phyloP scores from a whole-genome alignment of 2,329 filamentous ascomycete genomes.

The Calonectria pteridis region DNA sequence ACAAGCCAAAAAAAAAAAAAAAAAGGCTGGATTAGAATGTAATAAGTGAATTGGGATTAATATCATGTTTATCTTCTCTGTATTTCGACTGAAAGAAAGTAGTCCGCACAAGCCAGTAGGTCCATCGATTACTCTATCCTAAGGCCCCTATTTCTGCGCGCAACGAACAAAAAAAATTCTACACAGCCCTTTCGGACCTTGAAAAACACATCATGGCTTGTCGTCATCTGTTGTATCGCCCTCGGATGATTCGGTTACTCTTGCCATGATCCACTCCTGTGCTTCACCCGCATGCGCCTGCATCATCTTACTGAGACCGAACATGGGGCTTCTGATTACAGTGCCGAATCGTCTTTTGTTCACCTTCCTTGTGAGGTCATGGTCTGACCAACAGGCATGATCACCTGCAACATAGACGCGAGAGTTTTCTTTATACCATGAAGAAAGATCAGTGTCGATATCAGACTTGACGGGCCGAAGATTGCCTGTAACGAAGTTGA shows the following conservation, averaged over 20 bases:
- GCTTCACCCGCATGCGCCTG: conserved; percentile 64
- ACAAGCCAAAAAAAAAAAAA: neutral
- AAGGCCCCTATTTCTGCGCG: neutral
- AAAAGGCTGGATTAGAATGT: neutral
- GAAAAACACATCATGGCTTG: conserved; percentile 42
- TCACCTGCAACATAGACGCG: conserved; percentile 81
- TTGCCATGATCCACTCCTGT: conserved; percentile 62
- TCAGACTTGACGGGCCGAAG: conserved; percentile 86
- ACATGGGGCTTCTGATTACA: conserved; percentile 64
- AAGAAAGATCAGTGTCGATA: conserved; percentile 76
- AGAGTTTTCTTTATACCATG: conserved; percentile 89
- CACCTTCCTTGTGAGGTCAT: conserved; percentile 70
- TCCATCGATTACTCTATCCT: neutral
- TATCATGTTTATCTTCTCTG: neutral
- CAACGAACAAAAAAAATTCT: neutral
- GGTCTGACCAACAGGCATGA: conserved; percentile 81
- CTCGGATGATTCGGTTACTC: conserved; percentile 49
- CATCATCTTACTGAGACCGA: conserved; percentile 69
- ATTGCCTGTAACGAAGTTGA: conserved; percentile 85
- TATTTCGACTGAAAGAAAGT: neutral
- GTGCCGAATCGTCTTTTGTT: conserved; percentile 71
- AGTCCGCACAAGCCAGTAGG: neutral
- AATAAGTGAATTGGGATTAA: no score
- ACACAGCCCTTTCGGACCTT: neutral
- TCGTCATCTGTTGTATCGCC: conserved; percentile 66